Evolutionary conservation across 2,329 filamentous ascomycete genomes (phyloP), one percentile per base, ranked within the genome.

Genomic region (Neodidymelliopsis sp.): DNA sequence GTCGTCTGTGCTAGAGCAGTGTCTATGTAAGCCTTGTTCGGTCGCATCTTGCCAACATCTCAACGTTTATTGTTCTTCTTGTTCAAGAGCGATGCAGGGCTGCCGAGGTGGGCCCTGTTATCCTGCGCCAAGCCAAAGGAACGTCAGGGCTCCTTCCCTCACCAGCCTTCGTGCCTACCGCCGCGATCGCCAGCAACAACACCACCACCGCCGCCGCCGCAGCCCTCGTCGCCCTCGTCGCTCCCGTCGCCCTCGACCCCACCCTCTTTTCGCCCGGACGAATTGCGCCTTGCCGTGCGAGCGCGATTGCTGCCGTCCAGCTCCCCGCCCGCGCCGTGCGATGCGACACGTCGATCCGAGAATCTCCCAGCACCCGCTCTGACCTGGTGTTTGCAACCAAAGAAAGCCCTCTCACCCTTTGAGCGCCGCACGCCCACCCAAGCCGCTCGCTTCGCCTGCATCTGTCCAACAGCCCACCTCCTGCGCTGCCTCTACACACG

Each of bases 301-400:
- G 30, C 53, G 54, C 57, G 49, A 52, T 51, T 41, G 40, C 54
- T 49, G 46, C 42, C 49, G 33, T 41, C 36, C 44, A 48, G 22
- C 47, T 36, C 34, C 15, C 16, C 20, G 30, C 41, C 11, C 35
- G 20, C 37, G 16, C n/a, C 29, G 36, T 45, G 40, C 29, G 34
- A 38, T 24, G 35, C 40, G 25, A 31, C 30, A 35, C 33, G 24
- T 42, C 53, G 31, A 53, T 43, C 55, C 57, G 33, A 49, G 41
- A 54, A 24, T 34, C 35, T 16, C 16, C 45, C 22, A 31, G 12
- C 25, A 12, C 41, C 36, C 24, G 11, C 29, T 33, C 46, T 29
- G 22, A 48, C 20, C 43, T 46, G 22, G 49, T 40, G 36, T 47
- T 24, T 46, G 36, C 54, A 33, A 40, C 35, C 41, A 46, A 42